Evolutionary conservation across 108 stramenopile species (phyloP).

Genomic region (Pseudonitzschia multiseries): DNA sequence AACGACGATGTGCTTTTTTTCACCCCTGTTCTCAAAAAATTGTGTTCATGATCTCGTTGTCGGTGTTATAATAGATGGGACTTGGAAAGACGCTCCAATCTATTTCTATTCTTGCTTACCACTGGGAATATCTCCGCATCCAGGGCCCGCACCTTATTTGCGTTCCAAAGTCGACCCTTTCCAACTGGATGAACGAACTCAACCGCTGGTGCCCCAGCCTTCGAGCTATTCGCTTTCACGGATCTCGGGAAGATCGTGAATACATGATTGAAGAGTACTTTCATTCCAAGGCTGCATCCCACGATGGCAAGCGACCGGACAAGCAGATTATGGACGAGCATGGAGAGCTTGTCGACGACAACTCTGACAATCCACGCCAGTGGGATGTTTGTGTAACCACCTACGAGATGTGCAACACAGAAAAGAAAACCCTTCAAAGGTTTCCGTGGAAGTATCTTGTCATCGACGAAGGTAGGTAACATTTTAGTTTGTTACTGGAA

Average conservation of each 20-base stretch:
- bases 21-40: too few species aligned
- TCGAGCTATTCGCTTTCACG: constrained; percentile 90
- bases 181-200: constrained; percentile 99
- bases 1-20: too few species aligned
- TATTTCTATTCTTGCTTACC: constrained; percentile 91
- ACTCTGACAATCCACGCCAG: constrained; percentile 72
- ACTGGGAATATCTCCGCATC: constrained; percentile 65
- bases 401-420: constrained; percentile 94
- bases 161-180: constrained; percentile 97
- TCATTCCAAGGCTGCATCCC: constrained; percentile 73
- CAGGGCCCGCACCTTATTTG: constrained; percentile 95
- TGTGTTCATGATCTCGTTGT: neutral
- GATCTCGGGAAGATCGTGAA: constrained; percentile 85
- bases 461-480: constrained; percentile 92
- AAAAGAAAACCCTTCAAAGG: constrained; percentile 70
- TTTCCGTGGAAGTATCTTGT: constrained; percentile 96
- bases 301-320: constrained; percentile 73
- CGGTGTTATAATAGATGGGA: too few species aligned
- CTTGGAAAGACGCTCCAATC: constrained; percentile 96
- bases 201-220: constrained; percentile 93
- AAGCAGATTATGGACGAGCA: constrained; percentile 62
- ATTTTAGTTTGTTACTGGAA: constrained; percentile 16
- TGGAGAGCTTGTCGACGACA: constrained; percentile 81
- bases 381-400: constrained; percentile 98
- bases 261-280: constrained; percentile 74